phyloP scores from a whole-genome alignment of 495 filamentous ascomycete genomes.

The Thozetella sp. region DNA sequence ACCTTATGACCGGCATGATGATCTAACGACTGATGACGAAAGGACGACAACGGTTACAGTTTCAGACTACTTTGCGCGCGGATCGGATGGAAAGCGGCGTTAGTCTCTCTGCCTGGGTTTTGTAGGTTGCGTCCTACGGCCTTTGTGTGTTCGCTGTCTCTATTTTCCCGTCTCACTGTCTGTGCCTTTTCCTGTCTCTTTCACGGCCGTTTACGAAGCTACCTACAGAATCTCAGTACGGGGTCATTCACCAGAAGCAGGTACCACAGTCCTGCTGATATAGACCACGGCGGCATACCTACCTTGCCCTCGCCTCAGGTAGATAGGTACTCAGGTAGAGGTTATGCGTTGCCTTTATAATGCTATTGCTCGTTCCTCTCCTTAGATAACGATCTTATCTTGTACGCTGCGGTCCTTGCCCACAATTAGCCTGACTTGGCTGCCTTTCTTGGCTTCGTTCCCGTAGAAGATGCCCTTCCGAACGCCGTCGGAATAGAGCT shows the following conservation, averaged over 20 bases:
- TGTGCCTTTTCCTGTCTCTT: not conserved
- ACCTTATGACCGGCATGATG: slow-evolving; percentile 6
- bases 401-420: slow-evolving; percentile 65
- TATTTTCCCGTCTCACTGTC: not conserved
- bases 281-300: not conserved
- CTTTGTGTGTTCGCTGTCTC: not conserved
- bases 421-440: slow-evolving; percentile 74
- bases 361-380: slow-evolving; percentile 5
- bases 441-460: slow-evolving; percentile 32
- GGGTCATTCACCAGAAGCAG: not conserved
- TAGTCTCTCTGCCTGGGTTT: slow-evolving; percentile 1
- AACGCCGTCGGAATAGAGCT: slow-evolving; percentile 73
- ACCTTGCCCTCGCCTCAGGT: not conserved
- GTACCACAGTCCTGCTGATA: not conserved
- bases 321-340: slow-evolving; percentile 11
- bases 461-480: slow-evolving; percentile 63
- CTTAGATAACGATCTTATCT: slow-evolving; percentile 55
- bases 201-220: not conserved
- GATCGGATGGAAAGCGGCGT: not conserved
- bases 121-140: not conserved
- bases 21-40: slow-evolving; percentile 14
- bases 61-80: not conserved
- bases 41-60: slow-evolving; percentile 6
- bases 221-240: not conserved
- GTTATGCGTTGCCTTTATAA: slow-evolving; percentile 7